These are phyloP conservation scores for Dalbergia oliveri DNA, from an alignment of 306 rosid genomes.

Conservation along the genomic window DNA sequence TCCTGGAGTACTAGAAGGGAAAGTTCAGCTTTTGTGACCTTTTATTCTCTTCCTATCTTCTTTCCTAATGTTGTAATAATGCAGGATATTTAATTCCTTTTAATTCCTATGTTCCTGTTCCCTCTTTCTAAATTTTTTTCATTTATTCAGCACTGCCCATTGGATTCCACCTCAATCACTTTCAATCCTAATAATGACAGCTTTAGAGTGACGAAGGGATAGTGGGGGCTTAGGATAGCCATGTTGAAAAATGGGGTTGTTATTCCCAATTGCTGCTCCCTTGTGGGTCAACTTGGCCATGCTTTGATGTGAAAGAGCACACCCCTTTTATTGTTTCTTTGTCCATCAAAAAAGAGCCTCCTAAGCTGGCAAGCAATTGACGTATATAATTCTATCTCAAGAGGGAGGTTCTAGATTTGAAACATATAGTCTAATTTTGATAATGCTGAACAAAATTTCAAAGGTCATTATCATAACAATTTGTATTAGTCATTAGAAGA, in stretches of 20 bases:
- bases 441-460: slow-evolving; percentile 15
- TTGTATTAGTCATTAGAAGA: background rate
- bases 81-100: slow-evolving; percentile 24
- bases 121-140: background rate
- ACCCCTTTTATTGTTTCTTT: slow-evolving; percentile 40
- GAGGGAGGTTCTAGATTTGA: background rate
- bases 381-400: background rate
- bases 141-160: slow-evolving; percentile 21
- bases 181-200: slow-evolving; percentile 60
- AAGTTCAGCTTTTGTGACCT: slow-evolving; percentile 34
- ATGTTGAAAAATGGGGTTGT: slow-evolving; percentile 30
- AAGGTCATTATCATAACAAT: background rate
- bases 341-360: slow-evolving; percentile 37
- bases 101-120: background rate
- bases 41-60: slow-evolving; percentile 33
- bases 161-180: slow-evolving; percentile 73
- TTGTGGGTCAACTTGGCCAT: slow-evolving; percentile 53
- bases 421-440: slow-evolving; percentile 3
- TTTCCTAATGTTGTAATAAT: slow-evolving; percentile 35
- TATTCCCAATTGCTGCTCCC: slow-evolving; percentile 9
- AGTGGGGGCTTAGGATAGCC: slow-evolving; percentile 50
- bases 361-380: slow-evolving; percentile 56
- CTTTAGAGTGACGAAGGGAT: slow-evolving; percentile 35
- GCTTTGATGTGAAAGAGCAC: slow-evolving; percentile 2
- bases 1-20: slow-evolving; percentile 26